phyloP scores from a whole-genome alignment of 495 filamentous ascomycete genomes.

The Penicillium lagena region DNA sequence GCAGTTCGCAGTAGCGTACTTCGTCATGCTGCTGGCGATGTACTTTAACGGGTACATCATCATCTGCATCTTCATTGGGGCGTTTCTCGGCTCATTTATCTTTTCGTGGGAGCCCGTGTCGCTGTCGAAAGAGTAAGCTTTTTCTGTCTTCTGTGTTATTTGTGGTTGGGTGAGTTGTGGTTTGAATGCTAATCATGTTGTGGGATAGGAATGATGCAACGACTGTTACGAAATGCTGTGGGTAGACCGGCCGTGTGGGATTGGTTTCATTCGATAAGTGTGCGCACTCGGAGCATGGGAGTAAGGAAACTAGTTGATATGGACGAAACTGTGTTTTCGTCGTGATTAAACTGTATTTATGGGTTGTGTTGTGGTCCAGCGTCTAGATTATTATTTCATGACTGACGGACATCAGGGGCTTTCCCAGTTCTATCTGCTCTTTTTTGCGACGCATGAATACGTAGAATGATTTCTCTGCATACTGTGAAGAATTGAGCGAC shows the following conservation, averaged over 20 bases:
- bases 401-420: no score
- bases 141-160: background rate
- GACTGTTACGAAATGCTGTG: constrained; percentile 29
- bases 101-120: constrained; percentile 48
- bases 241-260: constrained; percentile 1
- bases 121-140: constrained; percentile 6
- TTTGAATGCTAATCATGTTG: background rate
- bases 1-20: constrained; percentile 65
- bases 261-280: no score
- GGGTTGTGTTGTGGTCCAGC: no score
- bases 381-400: no score
- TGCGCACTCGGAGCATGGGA: no score
- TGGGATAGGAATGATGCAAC: constrained; percentile 25
- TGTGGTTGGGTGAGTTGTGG: background rate
- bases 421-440: background rate
- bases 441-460: background rate
- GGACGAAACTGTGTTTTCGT: no score
- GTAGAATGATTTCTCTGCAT: background rate
- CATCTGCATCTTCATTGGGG: constrained; percentile 56
- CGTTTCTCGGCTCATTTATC: constrained; percentile 52
- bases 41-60: constrained; percentile 63
- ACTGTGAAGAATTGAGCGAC: background rate
- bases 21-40: constrained; percentile 66
- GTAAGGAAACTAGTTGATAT: no score
- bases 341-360: no score